A percentile compares a stretch with the other conserved stretches of the same genome.
phyloP scores from a whole-genome alignment of 2,329 filamentous ascomycete genomes.

The Arthrinium phaeospermum region DNA sequence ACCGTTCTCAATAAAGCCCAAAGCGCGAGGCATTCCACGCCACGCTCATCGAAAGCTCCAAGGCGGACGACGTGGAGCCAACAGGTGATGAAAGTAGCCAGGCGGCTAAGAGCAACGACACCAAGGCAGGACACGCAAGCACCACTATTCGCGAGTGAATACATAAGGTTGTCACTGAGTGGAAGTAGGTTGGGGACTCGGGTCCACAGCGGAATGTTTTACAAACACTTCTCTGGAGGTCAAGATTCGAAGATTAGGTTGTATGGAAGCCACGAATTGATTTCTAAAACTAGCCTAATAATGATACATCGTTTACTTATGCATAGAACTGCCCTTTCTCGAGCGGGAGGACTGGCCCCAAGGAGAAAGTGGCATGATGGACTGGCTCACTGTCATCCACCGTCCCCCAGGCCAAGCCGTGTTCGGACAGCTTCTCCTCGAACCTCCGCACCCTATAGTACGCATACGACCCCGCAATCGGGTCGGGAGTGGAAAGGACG shows the following conservation, averaged over 20 bases:
- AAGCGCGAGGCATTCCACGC: slow-evolving; percentile 17
- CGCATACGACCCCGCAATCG: background rate
- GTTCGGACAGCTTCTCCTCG: slow-evolving; percentile 9
- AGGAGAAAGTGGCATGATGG: slow-evolving; percentile 9
- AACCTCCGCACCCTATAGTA: slow-evolving; percentile 7
- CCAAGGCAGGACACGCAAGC: background rate
- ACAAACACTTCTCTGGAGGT: background rate
- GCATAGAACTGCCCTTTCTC: slow-evolving; percentile 12
- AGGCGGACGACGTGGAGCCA: slow-evolving; percentile 15
- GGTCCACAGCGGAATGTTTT: background rate
- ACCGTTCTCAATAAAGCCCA: background rate
- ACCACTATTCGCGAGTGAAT: background rate
- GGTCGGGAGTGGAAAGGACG: background rate
- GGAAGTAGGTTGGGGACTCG: background rate
- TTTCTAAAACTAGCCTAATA: background rate
- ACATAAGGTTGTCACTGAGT: background rate
- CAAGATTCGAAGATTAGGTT: background rate
- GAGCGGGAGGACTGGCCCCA: background rate
- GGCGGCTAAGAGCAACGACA: background rate
- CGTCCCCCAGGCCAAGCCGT: background rate
- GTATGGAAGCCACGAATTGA: background rate
- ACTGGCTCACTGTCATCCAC: slow-evolving; percentile 3
- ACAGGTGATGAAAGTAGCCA: background rate
- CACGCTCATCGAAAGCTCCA: slow-evolving; percentile 15
- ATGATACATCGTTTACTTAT: background rate